Percentiles rank a stretch among this genome's conserved stretches.
Evolutionary conservation across 495 filamentous ascomycete genomes (phyloP).

Genomic region (Symbiotaphrina buchneri): DNA sequence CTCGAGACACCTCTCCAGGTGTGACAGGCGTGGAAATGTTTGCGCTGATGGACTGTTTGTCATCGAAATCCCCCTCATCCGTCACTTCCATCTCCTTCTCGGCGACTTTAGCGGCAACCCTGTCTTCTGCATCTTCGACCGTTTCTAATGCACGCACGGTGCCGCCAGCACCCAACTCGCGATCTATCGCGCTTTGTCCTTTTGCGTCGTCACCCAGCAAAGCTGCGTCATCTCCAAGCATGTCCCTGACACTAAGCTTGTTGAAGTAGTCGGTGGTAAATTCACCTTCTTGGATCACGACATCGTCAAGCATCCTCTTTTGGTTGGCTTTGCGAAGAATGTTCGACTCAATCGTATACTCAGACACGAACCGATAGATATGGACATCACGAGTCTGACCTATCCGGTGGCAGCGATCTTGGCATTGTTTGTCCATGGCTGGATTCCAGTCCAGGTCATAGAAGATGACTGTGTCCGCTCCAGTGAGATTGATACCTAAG

Average conservation of each 20-base stretch:
- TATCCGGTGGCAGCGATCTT: constrained; percentile 93
- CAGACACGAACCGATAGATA: constrained; percentile 90
- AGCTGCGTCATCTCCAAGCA: constrained; percentile 36
- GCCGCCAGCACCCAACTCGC: constrained; percentile 38
- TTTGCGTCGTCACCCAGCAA: constrained; percentile 38
- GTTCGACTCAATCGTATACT: constrained; percentile 97
- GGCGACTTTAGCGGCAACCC: constrained; percentile 62
- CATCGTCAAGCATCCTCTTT: constrained; percentile 92
- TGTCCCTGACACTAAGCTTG: constrained; percentile 47
- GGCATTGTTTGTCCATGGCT: constrained; percentile 99
- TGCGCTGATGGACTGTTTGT: constrained; percentile 23
- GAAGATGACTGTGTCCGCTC: constrained; percentile 96
- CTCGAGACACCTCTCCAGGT: constrained; percentile 11
- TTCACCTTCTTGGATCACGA: constrained; percentile 95
- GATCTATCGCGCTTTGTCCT: constrained; percentile 66
- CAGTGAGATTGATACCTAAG: constrained; percentile 88
- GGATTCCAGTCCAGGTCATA: constrained; percentile 99
- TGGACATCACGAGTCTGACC: constrained; percentile 96
- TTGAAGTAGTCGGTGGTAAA: constrained; percentile 98
- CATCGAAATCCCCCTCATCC: constrained; percentile 83
- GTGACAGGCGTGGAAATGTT: constrained; percentile 16
- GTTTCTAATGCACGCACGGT: constrained; percentile 48
- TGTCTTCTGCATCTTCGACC: constrained; percentile 86
- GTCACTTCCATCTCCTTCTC: constrained; percentile 71
- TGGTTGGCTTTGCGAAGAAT: constrained; percentile 92